Base-by-base conservation (phyloP, 192 early-diverging fungal species). In the Linnemannia zychae region DNA sequence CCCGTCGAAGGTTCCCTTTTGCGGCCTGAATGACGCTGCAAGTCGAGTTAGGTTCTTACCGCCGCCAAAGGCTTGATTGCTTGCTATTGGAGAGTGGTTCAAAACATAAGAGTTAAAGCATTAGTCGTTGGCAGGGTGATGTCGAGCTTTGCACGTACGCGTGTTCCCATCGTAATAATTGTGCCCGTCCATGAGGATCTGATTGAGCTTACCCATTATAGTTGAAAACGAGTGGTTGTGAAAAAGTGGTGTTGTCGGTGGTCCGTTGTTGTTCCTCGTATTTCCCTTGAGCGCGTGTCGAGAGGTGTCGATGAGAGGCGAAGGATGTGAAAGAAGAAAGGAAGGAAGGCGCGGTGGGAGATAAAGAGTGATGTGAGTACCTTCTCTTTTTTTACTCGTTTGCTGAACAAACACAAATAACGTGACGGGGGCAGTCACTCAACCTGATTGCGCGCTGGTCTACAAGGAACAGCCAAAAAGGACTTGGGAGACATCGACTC, bases 21-120 rank as follows among this genome's bases (percentile, higher is more conserved):
- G 18, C 3, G 18, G 37, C 37, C 17, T 20, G 12, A 18, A 18
- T 40, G 2, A 22, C 5, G 7, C n/a, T 6, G 18, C 31, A n/a
- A 18, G 33, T 40, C 9, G 37, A 68, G n/a, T 28, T 12, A 20
- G 7, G 7, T 46, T n/a, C 80, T 76, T 76, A 81, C 80, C 75
- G 34, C 74, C 75, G 34, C 74, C 75, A 38, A 81, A 81, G 33
- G 74, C 74, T 63, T 50, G 68, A 47, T 81, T 81, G 68, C 36
- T 76, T 50, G 80, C 79, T 81, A 80, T 31, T 57, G 24, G 57
- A 63, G 1, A 22, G 13, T 63, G n/a, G 7, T 24, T 16, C 22
- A 11, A 57, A 63, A 60, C 11, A 31, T 31, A 28, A 24, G 11
- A 24, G 28, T 28, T 28, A 31, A 63, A 28, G 57, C 57, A 63